Evolutionary conservation across 805 yeast species (phyloP), one percentile per base, ranked within the genome.

Genomic region (Saccharomycopsis sp.): DNA sequence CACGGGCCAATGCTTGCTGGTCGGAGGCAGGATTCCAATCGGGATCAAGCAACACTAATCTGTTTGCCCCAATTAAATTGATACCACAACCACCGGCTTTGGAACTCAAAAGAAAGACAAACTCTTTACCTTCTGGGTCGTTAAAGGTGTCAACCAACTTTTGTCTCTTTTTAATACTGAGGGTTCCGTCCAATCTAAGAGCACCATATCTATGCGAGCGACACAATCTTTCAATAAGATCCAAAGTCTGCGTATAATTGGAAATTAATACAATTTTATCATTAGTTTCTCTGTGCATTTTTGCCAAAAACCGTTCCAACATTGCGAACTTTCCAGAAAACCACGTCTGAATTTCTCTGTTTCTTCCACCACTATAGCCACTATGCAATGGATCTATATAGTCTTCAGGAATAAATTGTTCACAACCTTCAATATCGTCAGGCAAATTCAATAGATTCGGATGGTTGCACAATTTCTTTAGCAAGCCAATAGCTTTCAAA

Each of bases 81-180:
- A 94, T 89, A 73, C 99, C 99, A 76, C 99, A 94, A 1, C 99
- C 99, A 66, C 99, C 99, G 1, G 99, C 99, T 71, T 94, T 94
- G 5, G 97, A 89, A 69, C 97, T 89, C 56, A 94, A 75, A 60
- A 94, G 75, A 66, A 94, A 94, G 1, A 94, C 84, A 70, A 93
- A 94, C 64, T 92, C 97, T 1, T 83, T 78, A 1, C 91, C 87
- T 52, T 88, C 87, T 0, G 97, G 97, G 66, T 94, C 87, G 68
- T 94, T 94, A 72, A 94, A 92, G 64, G 80, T 75, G 70, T 93
- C 98, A 19, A 94, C 99, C 35, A 93, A 75, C 65, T 88, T 90
- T 67, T 94, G 98, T 63, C 99, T 81, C 69, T 94, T 94, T 72
- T 87, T 89, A 58, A 94, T 91, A 57, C 81, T 84, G 90, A 93